phyloP scores from a whole-genome alignment of 2,329 filamentous ascomycete genomes.

The Tolypocladium tundrense region DNA sequence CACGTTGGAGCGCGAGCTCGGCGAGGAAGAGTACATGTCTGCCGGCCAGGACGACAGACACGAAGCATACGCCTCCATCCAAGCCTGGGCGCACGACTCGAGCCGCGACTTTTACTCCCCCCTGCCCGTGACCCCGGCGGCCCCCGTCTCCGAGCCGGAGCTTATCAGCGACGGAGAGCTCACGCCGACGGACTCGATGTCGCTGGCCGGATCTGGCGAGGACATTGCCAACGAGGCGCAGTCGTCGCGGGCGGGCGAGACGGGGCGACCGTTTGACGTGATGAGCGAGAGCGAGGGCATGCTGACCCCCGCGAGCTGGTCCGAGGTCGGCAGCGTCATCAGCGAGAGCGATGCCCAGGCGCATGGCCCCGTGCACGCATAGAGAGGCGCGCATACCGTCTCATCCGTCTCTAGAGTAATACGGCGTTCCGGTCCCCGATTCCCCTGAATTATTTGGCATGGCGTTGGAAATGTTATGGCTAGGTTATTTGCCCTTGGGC shows the following conservation, averaged over 20 bases:
- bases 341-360: slow-evolving; percentile 39
- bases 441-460: background rate
- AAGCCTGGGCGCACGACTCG: slow-evolving; percentile 52
- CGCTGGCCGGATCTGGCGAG: slow-evolving; percentile 40
- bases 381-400: slow-evolving; percentile 1
- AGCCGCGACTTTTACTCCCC: slow-evolving; percentile 50
- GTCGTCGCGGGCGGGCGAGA: slow-evolving; percentile 26
- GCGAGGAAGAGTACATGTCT: slow-evolving; percentile 40
- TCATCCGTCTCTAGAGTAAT: background rate
- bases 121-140: slow-evolving; percentile 39
- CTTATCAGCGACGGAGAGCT: slow-evolving; percentile 41
- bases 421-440: background rate
- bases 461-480: slow-evolving; percentile 4
- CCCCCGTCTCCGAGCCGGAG: slow-evolving; percentile 41
- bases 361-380: slow-evolving; percentile 20
- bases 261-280: slow-evolving; percentile 37
- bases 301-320: slow-evolving; percentile 52
- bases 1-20: slow-evolving; percentile 25
- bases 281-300: slow-evolving; percentile 51
- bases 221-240: slow-evolving; percentile 33
- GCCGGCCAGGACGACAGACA: slow-evolving; percentile 35
- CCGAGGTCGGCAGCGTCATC: slow-evolving; percentile 52
- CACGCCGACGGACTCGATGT: slow-evolving; percentile 50
- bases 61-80: slow-evolving; percentile 49
- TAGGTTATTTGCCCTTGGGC: background rate